Evolutionary conservation across 768 basidiomycete species (phyloP).

Genomic region (Gloeostereum incarnatum): DNA sequence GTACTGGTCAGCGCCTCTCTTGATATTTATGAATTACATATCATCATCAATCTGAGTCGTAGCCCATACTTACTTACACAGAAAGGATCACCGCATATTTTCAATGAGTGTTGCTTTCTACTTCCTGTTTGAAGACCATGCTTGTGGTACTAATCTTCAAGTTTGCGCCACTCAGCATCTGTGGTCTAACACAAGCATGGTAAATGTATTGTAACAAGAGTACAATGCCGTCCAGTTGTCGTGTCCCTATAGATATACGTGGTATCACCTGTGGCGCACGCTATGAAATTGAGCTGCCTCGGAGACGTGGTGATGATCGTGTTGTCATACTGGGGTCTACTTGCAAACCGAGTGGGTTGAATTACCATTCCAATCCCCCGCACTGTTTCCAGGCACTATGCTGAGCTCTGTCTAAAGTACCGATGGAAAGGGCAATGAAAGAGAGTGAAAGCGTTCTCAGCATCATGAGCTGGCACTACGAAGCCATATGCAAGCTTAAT

Average conservation of each 20-base stretch:
- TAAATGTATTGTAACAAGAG: constrained; percentile 30
- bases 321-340: constrained; percentile 17
- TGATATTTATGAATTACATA: too few species aligned
- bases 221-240: constrained; percentile 28
- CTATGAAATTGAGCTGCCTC: constrained; percentile 45
- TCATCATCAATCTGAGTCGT: too few species aligned
- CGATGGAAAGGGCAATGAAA: constrained; percentile 9
- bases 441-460: constrained; percentile 7
- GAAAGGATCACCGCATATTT: too few species aligned
- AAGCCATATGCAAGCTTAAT: too few species aligned
- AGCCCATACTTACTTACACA: too few species aligned
- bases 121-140: too few species aligned
- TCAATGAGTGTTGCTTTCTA: too few species aligned
- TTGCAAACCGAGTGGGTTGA: constrained; percentile 7
- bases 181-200: constrained; percentile 31
- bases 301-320: constrained; percentile 47
- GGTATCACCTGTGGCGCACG: constrained; percentile 32
- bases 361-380: constrained; percentile 30
- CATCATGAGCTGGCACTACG: too few species aligned
- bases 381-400: constrained; percentile 32
- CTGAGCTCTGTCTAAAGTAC: constrained; percentile 20
- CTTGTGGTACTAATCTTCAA: too few species aligned
- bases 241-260: constrained; percentile 34
- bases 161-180: too few species aligned
- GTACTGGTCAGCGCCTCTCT: too few species aligned